Evolutionary conservation across 2,329 filamentous ascomycete genomes (phyloP).

Genomic region (Graphiopsis chlorocephala): DNA sequence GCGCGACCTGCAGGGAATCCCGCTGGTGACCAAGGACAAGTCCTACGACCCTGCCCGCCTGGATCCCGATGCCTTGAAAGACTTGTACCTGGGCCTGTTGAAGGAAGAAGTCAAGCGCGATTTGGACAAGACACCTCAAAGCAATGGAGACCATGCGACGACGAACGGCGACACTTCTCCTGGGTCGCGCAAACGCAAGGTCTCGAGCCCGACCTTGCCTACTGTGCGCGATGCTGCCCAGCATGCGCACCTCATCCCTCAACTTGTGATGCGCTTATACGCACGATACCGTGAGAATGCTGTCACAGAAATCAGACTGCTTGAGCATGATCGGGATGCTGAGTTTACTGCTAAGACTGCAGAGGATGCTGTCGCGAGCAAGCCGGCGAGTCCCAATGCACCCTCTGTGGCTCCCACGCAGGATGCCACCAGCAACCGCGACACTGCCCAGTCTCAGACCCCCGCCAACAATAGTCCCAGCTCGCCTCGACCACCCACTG

Average conservation of each 20-base stretch:
- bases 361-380: constrained; percentile 44
- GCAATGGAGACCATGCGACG: constrained; percentile 2
- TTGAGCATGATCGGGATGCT: constrained; percentile 68
- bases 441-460: constrained; percentile 12
- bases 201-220: constrained; percentile 61
- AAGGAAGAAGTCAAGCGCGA: constrained; percentile 63
- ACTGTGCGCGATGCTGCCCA: constrained; percentile 65
- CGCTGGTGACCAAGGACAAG: constrained; percentile 66
- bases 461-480: constrained; percentile 21
- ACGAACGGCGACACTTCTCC: constrained; percentile 49
- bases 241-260: constrained; percentile 66
- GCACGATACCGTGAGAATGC: constrained; percentile 68
- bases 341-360: constrained; percentile 59
- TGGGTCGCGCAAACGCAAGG: constrained; percentile 70
- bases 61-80: constrained; percentile 72
- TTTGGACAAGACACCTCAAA: constrained; percentile 27
- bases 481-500: constrained; percentile 16
- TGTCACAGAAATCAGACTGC: constrained; percentile 67
- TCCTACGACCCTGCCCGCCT: constrained; percentile 73
- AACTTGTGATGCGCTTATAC: constrained; percentile 71
- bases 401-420: constrained; percentile 26
- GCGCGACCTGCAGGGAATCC: constrained; percentile 69
- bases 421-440: constrained; percentile 15
- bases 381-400: constrained; percentile 44
- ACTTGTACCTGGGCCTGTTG: constrained; percentile 73